Percentiles rank a stretch among this genome's conserved stretches.
Evolutionary conservation across 2,329 filamentous ascomycete genomes (phyloP).

Genomic region (Helotiales sp.): DNA sequence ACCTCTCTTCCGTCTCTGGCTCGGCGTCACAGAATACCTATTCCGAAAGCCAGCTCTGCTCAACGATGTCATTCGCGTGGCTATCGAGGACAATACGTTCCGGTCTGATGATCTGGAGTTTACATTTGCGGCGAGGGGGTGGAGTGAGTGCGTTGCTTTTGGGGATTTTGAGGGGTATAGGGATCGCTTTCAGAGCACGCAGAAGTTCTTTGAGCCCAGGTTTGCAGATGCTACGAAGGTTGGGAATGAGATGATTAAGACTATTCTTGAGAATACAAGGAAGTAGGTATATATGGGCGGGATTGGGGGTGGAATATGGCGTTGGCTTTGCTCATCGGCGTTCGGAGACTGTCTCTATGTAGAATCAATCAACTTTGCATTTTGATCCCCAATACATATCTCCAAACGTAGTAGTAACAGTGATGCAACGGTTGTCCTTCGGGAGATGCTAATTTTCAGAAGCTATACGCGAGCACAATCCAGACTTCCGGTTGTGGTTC

Average conservation of each 20-base stretch:
- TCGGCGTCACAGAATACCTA: slow-evolving; percentile 95
- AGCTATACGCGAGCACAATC: background rate
- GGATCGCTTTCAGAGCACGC: slow-evolving; percentile 88
- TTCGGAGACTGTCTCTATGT: background rate
- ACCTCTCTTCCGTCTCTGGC: slow-evolving; percentile 92
- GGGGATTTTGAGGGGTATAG: slow-evolving; percentile 93
- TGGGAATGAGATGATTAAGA: slow-evolving; percentile 97
- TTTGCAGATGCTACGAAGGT: slow-evolving; percentile 87
- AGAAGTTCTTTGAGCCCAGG: slow-evolving; percentile 87
- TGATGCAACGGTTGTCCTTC: background rate
- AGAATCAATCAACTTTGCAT: too few species aligned
- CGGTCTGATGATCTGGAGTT: slow-evolving; percentile 97
- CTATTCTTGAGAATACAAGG: slow-evolving; percentile 81
- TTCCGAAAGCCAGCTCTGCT: slow-evolving; percentile 84
- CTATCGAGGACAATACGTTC: slow-evolving; percentile 88
- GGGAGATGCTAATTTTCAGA: background rate
- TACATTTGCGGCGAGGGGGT: slow-evolving; percentile 93
- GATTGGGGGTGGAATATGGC: background rate
- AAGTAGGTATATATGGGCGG: slow-evolving; percentile 34
- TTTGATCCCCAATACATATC: too few species aligned
- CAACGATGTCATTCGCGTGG: slow-evolving; percentile 83
- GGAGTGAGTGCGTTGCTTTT: slow-evolving; percentile 91
- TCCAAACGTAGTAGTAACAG: too few species aligned
- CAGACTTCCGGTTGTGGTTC: background rate
- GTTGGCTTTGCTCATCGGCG: background rate